phyloP scores from a whole-genome alignment of 176 grass and related monocot species.

The Zoysia japonica region DNA sequence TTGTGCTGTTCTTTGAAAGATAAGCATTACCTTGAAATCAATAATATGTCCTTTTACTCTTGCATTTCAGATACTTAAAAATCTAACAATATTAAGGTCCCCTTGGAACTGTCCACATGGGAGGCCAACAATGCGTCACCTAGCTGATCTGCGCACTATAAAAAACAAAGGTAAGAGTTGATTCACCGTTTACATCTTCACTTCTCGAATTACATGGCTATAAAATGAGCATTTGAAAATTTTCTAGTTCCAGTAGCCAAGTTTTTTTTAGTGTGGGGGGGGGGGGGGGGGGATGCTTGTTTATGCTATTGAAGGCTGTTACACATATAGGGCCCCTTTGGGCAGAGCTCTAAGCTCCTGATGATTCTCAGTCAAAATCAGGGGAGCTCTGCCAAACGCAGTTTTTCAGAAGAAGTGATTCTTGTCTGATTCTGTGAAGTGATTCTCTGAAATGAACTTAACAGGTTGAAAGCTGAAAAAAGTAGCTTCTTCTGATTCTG shows the following conservation, averaged over 20 bases:
- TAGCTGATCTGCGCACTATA: conserved; percentile 67
- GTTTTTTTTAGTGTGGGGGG: too few species aligned
- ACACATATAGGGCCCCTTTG: too few species aligned
- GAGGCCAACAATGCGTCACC: conserved; percentile 95
- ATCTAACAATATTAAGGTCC: conserved; percentile 68
- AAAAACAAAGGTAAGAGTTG: conserved; percentile 48
- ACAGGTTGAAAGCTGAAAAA: too few species aligned
- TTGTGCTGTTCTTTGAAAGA: not conserved
- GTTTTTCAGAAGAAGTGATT: too few species aligned
- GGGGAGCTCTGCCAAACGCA: too few species aligned
- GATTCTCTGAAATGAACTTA: too few species aligned
- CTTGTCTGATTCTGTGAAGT: too few species aligned
- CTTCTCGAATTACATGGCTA: conserved; percentile 4
- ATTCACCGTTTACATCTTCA: not conserved
- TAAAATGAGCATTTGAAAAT: not conserved
- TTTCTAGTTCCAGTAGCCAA: too few species aligned
- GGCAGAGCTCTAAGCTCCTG: too few species aligned
- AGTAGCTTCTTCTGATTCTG: too few species aligned
- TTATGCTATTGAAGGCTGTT: not conserved
- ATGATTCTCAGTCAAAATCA: too few species aligned
- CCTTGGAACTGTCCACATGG: conserved; percentile 96
- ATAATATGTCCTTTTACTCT: conserved; percentile 33
- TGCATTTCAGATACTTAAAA: conserved; percentile 70
- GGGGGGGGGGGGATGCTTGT: not conserved
- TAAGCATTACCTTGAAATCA: not conserved